Base-by-base conservation (phyloP, 2,329 filamentous ascomycete species). In the Sporothrix schenckii region DNA sequence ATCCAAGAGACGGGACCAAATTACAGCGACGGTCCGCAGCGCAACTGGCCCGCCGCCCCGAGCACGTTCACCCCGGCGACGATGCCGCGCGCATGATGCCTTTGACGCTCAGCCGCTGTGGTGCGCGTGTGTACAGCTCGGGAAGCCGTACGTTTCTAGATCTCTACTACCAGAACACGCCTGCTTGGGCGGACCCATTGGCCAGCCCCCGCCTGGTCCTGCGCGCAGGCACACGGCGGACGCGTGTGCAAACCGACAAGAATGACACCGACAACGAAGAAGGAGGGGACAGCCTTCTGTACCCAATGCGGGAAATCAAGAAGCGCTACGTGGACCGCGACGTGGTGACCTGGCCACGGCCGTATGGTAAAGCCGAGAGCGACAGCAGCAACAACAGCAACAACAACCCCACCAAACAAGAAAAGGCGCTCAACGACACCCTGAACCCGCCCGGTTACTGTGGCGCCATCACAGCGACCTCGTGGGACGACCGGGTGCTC, bases 111-210 rank as follows among this genome's bases (percentile, higher is more conserved):
- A 81, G 83, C 50, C 83, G 85, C 68, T 88, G 85, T 13, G 84
- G 84, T 56, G 78, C 88, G 58, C 82, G 85, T 30, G 81, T 83
- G 3, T 91, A 91, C 76, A 82, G 86, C 66, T 77, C 81, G 14
- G 80, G 82, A 1, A 84, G 83, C 72, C 81, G 81, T 27, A 82
- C 87, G 0, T 90, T 87, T 74, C 69, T 91, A 5, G 89, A 91
- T 73, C 76, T 91, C 0, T 84, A 89, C 6, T 82, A 88, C 72
- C 83, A 86, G 72, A 78, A 83, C 3, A 19, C 63, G 4, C 27
- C 63, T 7, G 24, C 47, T 1, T 24, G 77, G 44, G 72, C 76
- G 1, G 71, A 73, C 2, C 74, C 77, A n/a, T 72, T 76, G 4
- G 79, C 79, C 66, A 72, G 80, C 21, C 78, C 87, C 14, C 82